Percentiles rank a stretch among this genome's conserved stretches.
phyloP scores from a whole-genome alignment of 352 stramenopile species.

The Globisporangium acanthophoron region DNA sequence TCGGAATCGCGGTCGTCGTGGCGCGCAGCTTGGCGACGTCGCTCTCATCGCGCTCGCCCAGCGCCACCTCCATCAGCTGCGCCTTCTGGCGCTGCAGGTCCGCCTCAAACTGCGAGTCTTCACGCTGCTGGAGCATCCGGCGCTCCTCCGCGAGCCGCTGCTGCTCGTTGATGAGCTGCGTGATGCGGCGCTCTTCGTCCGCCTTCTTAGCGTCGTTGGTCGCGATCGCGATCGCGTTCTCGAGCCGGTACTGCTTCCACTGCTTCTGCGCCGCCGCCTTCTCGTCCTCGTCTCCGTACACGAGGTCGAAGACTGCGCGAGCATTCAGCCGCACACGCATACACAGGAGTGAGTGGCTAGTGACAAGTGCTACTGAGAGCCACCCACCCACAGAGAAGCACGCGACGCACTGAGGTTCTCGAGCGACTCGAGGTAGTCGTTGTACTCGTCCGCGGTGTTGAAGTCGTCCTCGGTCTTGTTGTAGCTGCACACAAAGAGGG shows the following conservation, averaged over 20 bases:
- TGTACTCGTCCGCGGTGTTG: slow-evolving; percentile 82
- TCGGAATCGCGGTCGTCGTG: slow-evolving; percentile 78
- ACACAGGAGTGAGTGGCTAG: not conserved
- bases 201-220: slow-evolving; percentile 85
- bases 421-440: slow-evolving; percentile 80
- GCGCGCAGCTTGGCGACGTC: slow-evolving; percentile 67
- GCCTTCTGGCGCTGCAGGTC: slow-evolving; percentile 77
- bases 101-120: slow-evolving; percentile 77
- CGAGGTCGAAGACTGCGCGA: slow-evolving; percentile 71
- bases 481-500: slow-evolving; percentile 36
- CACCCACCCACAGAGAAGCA: no score
- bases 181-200: slow-evolving; percentile 82
- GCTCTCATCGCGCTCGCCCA: slow-evolving; percentile 76
- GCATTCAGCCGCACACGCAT: no score
- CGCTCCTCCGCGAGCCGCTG: slow-evolving; percentile 74
- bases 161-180: slow-evolving; percentile 80
- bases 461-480: slow-evolving; percentile 88
- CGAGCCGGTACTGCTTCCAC: slow-evolving; percentile 82
- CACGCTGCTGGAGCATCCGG: slow-evolving; percentile 64
- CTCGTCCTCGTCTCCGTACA: slow-evolving; percentile 69
- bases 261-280: slow-evolving; percentile 72
- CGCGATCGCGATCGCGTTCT: slow-evolving; percentile 78
- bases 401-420: slow-evolving; percentile 72
- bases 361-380: no score
- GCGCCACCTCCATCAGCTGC: slow-evolving; percentile 81